Base-by-base conservation (phyloP, 2,329 filamentous ascomycete genomes). In the Arthrobotrys megalospora region DNA sequence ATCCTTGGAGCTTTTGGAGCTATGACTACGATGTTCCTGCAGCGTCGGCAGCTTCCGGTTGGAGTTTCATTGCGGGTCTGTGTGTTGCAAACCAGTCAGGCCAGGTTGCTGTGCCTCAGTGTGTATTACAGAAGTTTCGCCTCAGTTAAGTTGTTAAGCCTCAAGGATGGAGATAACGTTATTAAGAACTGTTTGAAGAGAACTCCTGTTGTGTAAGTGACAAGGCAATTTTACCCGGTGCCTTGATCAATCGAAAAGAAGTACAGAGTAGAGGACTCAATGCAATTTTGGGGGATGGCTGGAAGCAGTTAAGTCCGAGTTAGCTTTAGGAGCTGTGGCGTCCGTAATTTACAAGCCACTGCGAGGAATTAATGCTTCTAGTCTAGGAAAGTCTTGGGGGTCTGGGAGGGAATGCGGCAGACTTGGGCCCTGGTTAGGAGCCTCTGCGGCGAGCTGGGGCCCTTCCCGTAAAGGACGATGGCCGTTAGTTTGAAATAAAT, bases 21-120 rank as follows among this genome's bases (percentile, higher is more conserved):
- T 47, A 36, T 21, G 21, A 7, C 41, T 41, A 32, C 28, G 1
- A 47, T 21, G n/a, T 16, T 38, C 28, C 7, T 12, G 43, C 43
- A 53, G 53, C 47, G 21, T 34, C 48, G 36, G 52, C n/a, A 60
- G 50, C 45, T 48, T 55, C 64, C 48, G 58, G 16, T 52, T 36
- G 36, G 36, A 32, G 41, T 68, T 45, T 55, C 19, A 32, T 19
- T 38, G 52, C n/a, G n/a, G 50, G 53, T 62, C 36, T 38, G 52
- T 69, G 50, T 36, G 48, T 69, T 69, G 47, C 28, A 34, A 52
- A 28, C 8, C 12, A 8, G 36, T 7, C 24, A 3, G 36, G 36
- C 8, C 12, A 1, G 36, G 8, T 38, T 12, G 36, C 12, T 5
- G 10, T 52, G 14, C 48, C 6, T 14, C 24, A 21, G 48, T 52